Evolutionary conservation across 2,329 filamentous ascomycete genomes (phyloP).

Genomic region (Periconia sp.): DNA sequence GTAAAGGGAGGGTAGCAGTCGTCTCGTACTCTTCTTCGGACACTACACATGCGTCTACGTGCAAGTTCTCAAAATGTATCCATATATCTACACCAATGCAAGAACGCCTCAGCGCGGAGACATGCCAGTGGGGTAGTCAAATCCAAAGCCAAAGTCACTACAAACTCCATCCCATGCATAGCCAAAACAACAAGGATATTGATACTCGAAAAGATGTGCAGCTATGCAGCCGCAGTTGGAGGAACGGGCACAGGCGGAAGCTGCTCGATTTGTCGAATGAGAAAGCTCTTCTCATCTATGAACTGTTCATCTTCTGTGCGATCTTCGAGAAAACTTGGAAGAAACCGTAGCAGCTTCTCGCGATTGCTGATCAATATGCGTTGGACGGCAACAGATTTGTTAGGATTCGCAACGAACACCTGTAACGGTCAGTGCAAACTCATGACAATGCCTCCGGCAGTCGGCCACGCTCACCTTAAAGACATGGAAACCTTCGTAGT

Average conservation of each 20-base stretch:
- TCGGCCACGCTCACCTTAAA: conserved; percentile 71
- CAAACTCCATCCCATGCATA: conserved; percentile 14
- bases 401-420: conserved; percentile 97
- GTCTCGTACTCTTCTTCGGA: too few relatives aligned
- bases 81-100: conserved; percentile 2
- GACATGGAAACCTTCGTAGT: conserved; percentile 98
- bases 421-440: conserved; percentile 34
- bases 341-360: conserved; percentile 85
- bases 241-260: conserved; percentile 41
- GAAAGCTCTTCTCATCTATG: conserved; percentile 94
- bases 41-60: not conserved
- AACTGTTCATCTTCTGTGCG: conserved; percentile 98
- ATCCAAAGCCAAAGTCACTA: conserved; percentile 5
- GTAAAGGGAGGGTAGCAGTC: too few relatives aligned
- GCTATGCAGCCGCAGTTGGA: conserved; percentile 27
- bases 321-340: conserved; percentile 91
- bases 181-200: conserved; percentile 4
- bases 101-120: conserved; percentile 7
- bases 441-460: not conserved
- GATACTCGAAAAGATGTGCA: not conserved
- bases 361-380: conserved; percentile 96
- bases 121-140: conserved; percentile 6
- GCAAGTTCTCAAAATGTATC: conserved; percentile 2
- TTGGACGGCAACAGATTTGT: conserved; percentile 95
- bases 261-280: conserved; percentile 87